These are phyloP conservation scores for Micromonas pusilla DNA, from an alignment of 139 green algal species.

Conservation along the genomic window DNA sequence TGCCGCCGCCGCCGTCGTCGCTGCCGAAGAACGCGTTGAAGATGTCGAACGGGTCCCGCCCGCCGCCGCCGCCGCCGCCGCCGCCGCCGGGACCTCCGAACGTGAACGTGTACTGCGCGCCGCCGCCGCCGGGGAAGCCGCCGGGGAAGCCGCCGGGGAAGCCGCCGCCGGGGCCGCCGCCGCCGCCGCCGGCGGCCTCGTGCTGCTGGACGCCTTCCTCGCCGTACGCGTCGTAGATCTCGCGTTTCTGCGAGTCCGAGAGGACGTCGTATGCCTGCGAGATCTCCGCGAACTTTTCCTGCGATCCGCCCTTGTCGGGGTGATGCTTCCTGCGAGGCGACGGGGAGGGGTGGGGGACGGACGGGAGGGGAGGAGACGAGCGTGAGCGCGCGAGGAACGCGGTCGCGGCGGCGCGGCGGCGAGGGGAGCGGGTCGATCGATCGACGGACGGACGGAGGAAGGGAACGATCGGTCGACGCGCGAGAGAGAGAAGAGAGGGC, in stretches of 20 bases:
- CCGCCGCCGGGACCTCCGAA: not conserved
- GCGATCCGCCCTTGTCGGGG: slow-evolving; percentile 6
- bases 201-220: slow-evolving; percentile 22
- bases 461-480: not conserved
- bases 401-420: not conserved
- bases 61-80: slow-evolving; percentile 30
- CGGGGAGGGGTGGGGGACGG: too few species aligned
- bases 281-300: slow-evolving; percentile 26
- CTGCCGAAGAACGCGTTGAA: slow-evolving; percentile 46
- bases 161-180: not conserved
- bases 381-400: not conserved
- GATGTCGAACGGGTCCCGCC: slow-evolving; percentile 30
- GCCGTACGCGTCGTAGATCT: slow-evolving; percentile 32
- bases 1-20: slow-evolving; percentile 32
- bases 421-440: not conserved
- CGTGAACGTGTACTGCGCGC: slow-evolving; percentile 5
- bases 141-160: slow-evolving; percentile 4
- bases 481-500: not conserved
- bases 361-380: not conserved
- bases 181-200: not conserved
- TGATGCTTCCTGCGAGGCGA: too few species aligned
- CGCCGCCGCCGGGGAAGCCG: not conserved
- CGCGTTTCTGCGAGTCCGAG: slow-evolving; percentile 28
- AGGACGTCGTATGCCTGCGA: slow-evolving; percentile 34
- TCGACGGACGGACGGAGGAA: not conserved